Evolutionary conservation across 148 eudicot genomes (phyloP).

Genomic region (Tetragonia tetragonoides): DNA sequence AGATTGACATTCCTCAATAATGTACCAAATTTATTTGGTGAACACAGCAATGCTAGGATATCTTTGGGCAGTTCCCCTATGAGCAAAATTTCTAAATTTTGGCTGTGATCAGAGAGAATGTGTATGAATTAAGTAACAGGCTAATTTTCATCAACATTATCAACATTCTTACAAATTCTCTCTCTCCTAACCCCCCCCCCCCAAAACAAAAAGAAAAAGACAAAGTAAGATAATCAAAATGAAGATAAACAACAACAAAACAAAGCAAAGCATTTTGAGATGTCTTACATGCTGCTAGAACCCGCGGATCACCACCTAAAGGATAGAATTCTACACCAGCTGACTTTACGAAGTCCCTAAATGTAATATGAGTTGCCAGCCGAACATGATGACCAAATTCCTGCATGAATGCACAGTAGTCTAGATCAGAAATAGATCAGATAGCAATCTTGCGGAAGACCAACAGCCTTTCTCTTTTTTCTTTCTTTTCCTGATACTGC

Average conservation of each 20-base stretch:
- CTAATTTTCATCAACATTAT: not conserved
- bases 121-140: no score
- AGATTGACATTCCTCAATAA: not conserved
- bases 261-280: not conserved
- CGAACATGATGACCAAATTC: constrained; percentile 91
- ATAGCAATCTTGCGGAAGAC: not conserved
- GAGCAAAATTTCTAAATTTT: not conserved
- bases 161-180: not conserved
- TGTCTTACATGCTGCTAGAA: constrained; percentile 86
- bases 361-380: constrained; percentile 81
- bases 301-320: constrained; percentile 87
- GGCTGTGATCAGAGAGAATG: not conserved
- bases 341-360: constrained; percentile 73
- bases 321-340: constrained; percentile 95
- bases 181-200: not conserved
- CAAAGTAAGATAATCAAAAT: not conserved
- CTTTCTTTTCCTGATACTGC: not conserved
- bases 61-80: not conserved
- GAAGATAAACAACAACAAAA: not conserved
- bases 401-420: constrained; percentile 41
- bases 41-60: not conserved
- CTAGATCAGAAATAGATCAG: not conserved
- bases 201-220: no score
- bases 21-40: not conserved
- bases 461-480: not conserved